These are phyloP conservation scores for Xylaria castorea DNA, from an alignment of 495 filamentous ascomycete species.

Conservation along the genomic window DNA sequence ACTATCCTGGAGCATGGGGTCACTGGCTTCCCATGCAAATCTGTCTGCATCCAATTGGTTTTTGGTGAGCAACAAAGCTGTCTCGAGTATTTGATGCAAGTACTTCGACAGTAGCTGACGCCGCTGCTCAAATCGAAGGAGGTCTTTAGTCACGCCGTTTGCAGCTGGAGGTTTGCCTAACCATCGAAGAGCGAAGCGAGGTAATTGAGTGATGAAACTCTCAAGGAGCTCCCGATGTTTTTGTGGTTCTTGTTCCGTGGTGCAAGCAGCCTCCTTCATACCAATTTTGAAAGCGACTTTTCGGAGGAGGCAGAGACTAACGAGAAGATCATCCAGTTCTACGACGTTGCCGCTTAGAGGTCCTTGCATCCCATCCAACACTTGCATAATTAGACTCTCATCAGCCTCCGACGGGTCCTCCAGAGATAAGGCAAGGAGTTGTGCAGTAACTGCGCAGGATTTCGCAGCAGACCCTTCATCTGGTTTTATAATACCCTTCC, in stretches of 20 bases:
- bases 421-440: constrained; percentile 53
- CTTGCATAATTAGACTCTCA: constrained; percentile 50
- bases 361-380: constrained; percentile 61
- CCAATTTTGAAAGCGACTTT: constrained; percentile 65
- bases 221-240: constrained; percentile 46
- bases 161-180: constrained; percentile 57
- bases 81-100: constrained; percentile 60
- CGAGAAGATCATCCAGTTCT: constrained; percentile 74
- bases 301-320: constrained; percentile 67
- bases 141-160: constrained; percentile 53
- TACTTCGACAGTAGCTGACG: constrained; percentile 54
- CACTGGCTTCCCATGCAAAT: constrained; percentile 57
- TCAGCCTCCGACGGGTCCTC: constrained; percentile 41
- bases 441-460: constrained; percentile 50
- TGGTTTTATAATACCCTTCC: constrained; percentile 41
- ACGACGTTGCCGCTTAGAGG: constrained; percentile 65
- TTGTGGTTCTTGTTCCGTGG: background rate
- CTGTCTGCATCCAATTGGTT: constrained; percentile 46
- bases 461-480: constrained; percentile 53
- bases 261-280: constrained; percentile 23
- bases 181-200: constrained; percentile 61
- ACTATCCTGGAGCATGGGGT: constrained; percentile 62
- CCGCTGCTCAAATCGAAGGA: constrained; percentile 62
- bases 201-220: constrained; percentile 58
- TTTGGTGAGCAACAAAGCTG: constrained; percentile 59